Base-by-base conservation (phyloP, 2,329 filamentous ascomycete species). In the Hymenoscyphus albidus region DNA sequence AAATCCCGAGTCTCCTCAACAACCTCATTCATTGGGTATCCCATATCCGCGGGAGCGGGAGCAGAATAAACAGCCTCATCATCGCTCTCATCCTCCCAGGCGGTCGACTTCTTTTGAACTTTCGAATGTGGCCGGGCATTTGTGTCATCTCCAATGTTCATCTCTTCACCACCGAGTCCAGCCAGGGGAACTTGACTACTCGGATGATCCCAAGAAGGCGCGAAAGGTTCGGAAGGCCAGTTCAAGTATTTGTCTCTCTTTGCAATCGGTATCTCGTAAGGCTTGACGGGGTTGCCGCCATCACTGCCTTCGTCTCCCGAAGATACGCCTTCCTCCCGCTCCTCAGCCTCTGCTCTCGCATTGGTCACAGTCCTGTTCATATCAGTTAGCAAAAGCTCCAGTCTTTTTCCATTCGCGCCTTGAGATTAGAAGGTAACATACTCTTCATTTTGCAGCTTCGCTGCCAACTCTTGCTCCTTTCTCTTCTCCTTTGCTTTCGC, bases 271-370 rank as follows among this genome's bases (percentile, higher is more conserved):
- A 51, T 14, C 3, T 35, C 2, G 27, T 14, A 16, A 40, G 61
- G 56, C 3, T 22, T 44, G 40, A 67, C 58, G 12, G 69, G 64
- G 18, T 31, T 62, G 42, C 69, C 70, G 1, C 69, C 72, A 64
- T 71, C 73, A 61, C 70, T 71, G 12, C 68, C 67, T 10, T 70
- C 68, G 3, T 65, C 71, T n/a, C 44, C 67, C 9, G 70, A 71
- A 44, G 69, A 70, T 70, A 70, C 73, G 35, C 69, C 71, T 58
- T 71, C 64, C 51, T 70, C 56, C 22, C 58, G 59, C 3, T 66
- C 62, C 7, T 58, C n/a, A 7, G 65, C 64, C n/a, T 7, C 31
- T 48, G 65, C 64, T 6, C 61, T 59, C 18, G 67, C 64, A 56
- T 70, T 65, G n/a, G 59, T 62, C 7, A 67, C 57, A 31, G 64